These are phyloP conservation scores for Sphagnum fallax DNA, from an alignment of 228 moss, liverwort and hornwort genomes.

Conservation along the genomic window DNA sequence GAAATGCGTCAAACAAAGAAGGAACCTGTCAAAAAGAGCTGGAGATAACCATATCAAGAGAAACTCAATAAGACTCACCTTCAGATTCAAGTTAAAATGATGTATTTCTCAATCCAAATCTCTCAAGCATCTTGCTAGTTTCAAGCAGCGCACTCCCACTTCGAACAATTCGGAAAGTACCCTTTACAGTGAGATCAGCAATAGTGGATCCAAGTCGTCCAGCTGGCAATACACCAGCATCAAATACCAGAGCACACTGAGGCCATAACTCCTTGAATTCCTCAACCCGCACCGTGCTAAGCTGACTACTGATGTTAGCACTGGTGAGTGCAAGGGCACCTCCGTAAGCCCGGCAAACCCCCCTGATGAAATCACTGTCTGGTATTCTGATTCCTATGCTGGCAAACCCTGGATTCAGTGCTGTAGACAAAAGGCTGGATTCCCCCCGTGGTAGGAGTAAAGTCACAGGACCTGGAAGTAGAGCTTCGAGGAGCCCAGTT, in stretches of 20 bases:
- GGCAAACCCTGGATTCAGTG: slow-evolving; percentile 56
- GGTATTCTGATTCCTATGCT: slow-evolving; percentile 80
- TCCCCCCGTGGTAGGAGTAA: slow-evolving; percentile 65
- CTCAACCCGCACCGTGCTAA: slow-evolving; percentile 64
- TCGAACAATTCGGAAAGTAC: slow-evolving; percentile 52
- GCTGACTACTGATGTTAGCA: slow-evolving; percentile 72
- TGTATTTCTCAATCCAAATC: slow-evolving; percentile 24
- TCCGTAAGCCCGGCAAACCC: slow-evolving; percentile 50
- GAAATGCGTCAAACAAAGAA: too few species aligned
- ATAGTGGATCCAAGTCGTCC: slow-evolving; percentile 84
- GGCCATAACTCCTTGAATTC: slow-evolving; percentile 82
- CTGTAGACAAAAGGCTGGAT: slow-evolving; percentile 26
- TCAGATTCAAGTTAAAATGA: background rate
- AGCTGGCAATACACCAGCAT: slow-evolving; percentile 58
- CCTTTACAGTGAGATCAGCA: slow-evolving; percentile 63
- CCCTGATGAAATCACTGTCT: slow-evolving; percentile 64
- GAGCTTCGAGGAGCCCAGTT: slow-evolving; percentile 26
- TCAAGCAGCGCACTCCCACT: slow-evolving; percentile 49
- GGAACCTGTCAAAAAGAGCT: too few species aligned
- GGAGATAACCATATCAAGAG: too few species aligned
- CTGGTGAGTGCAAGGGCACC: slow-evolving; percentile 80
- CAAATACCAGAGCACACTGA: slow-evolving; percentile 54
- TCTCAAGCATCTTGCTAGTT: slow-evolving; percentile 31
- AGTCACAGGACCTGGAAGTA: slow-evolving; percentile 81
- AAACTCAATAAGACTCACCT: too few species aligned